Base-by-base conservation (phyloP, 495 filamentous ascomycete species). In the Xylaria longipes region DNA sequence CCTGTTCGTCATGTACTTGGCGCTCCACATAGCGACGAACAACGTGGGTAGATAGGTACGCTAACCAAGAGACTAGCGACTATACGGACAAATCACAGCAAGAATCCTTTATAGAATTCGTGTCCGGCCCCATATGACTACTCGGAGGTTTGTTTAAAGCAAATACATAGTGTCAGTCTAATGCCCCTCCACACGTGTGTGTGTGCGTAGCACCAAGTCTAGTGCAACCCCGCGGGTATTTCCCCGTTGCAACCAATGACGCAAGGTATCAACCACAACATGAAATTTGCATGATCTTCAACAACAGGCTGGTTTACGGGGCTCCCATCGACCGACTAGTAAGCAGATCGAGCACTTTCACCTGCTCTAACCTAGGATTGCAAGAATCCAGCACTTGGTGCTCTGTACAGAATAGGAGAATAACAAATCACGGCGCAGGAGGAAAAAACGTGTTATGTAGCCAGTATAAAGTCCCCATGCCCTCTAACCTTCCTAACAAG, bases 91-190 rank as follows among this genome's bases (percentile, higher is more conserved):
- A 37, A 60, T 22, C 9, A 8, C 31, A 37, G 31, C 56, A 35
- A 37, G 57, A 12, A 9, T 20, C 17, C 17, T 20, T 14, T 11
- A 37, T 37, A 39, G 31, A 17, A 22, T 2, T 60, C 17, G 17
- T 35, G 8, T 33, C 57, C 31, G 17, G 31, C 6, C 17, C 33
- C 33, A 17, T 56, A 25, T 56, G 29, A 3, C 27, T 29, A 12
- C 57, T 60, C 57, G 57, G 57, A 60, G 57, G 3, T 60, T 60
- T 56, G 12, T 60, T 60, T 37, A 37, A 14, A 37, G 31, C 17
- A 35, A n/a, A n/a, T 60, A n/a, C n/a, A n/a, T n/a, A n/a, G n/a
- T n/a, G 1, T 2, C 17, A 15, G 52, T 37, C 57, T 29, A 5
- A 11, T n/a, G 1, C 57, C 8, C 57, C 20, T 60, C 57, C 31